phyloP scores from a whole-genome alignment of 495 filamentous ascomycete genomes.

The Podospora sp. region DNA sequence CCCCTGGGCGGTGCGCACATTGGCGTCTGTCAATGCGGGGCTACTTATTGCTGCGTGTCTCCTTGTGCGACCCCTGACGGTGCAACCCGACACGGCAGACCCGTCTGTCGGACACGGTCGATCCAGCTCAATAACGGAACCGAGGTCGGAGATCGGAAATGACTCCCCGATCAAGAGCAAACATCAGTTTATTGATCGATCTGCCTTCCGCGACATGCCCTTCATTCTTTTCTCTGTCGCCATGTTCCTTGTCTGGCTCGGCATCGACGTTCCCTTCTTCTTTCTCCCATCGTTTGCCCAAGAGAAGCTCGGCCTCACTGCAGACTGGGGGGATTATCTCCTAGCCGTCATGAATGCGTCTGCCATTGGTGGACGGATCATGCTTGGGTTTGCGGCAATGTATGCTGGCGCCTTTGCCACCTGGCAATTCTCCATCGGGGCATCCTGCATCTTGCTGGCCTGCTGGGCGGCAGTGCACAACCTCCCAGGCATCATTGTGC shows the following conservation, averaged over 20 bases:
- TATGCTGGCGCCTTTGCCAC: conserved; percentile 49
- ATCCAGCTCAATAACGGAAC: not conserved
- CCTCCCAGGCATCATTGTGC: conserved; percentile 41
- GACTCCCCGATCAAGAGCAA: conserved; percentile 17
- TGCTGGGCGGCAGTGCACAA: conserved; percentile 20
- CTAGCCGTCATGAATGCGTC: conserved; percentile 67
- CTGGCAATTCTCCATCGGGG: conserved; percentile 62
- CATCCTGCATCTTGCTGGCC: conserved; percentile 38
- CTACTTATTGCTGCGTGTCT: conserved; percentile 49
- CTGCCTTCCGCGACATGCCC: conserved; percentile 39
- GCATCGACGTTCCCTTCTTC: conserved; percentile 63
- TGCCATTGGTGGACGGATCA: conserved; percentile 64
- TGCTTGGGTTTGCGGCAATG: conserved; percentile 62
- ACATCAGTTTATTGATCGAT: conserved; percentile 22
- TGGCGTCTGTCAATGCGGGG: conserved; percentile 58
- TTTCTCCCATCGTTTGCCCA: conserved; percentile 59
- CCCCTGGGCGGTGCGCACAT: conserved; percentile 63
- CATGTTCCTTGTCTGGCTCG: conserved; percentile 66
- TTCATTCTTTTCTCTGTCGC: conserved; percentile 52
- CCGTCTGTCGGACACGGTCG: not conserved
- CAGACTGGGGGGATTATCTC: conserved; percentile 39
- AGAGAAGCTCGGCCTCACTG: not conserved
- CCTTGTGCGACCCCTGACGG: conserved; percentile 42
- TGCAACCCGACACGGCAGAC: not conserved
- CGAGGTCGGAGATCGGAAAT: not conserved